phyloP scores from a whole-genome alignment of 805 yeast genomes.

The Candida stauntonica region DNA sequence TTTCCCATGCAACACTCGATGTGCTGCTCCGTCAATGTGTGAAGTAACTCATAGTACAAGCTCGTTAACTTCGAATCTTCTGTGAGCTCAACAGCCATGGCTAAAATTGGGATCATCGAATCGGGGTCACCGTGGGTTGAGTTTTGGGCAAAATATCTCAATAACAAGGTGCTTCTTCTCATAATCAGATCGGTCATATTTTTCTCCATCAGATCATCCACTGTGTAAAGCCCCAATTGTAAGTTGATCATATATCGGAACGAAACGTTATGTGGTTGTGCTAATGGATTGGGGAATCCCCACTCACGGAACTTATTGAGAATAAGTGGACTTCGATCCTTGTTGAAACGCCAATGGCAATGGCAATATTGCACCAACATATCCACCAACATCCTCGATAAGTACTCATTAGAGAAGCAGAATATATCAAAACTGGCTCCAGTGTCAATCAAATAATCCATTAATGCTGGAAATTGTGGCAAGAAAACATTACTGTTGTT shows the following conservation, averaged over 20 bases:
- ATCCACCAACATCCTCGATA: constrained; percentile 35
- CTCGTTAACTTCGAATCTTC: constrained; percentile 16
- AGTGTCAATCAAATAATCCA: constrained; percentile 38
- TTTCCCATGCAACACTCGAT: constrained; percentile 33
- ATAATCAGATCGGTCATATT: constrained; percentile 15
- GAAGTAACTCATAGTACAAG: constrained; percentile 26
- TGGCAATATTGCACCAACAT: constrained; percentile 41
- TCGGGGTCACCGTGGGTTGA: constrained; percentile 31
- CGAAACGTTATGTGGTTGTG: constrained; percentile 29
- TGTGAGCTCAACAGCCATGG: constrained; percentile 31
- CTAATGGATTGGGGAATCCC: constrained; percentile 30
- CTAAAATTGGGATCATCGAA: constrained; percentile 32
- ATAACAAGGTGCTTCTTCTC: constrained; percentile 19
- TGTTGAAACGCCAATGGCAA: constrained; percentile 38
- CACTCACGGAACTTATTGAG: constrained; percentile 30
- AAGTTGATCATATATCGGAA: constrained; percentile 34
- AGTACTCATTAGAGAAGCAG: constrained; percentile 19
- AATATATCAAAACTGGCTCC: constrained; percentile 33
- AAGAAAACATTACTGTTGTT: constrained; percentile 37
- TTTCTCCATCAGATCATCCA: constrained; percentile 18
- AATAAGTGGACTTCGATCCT: constrained; percentile 14
- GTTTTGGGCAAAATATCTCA: constrained; percentile 17
- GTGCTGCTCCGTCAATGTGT: constrained; percentile 27
- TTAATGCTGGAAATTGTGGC: constrained; percentile 33
- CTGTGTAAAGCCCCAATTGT: constrained; percentile 29